These are phyloP conservation scores for Mortierella sp. DNA, from an alignment of 371 early-diverging fungal genomes.

Conservation along the genomic window DNA sequence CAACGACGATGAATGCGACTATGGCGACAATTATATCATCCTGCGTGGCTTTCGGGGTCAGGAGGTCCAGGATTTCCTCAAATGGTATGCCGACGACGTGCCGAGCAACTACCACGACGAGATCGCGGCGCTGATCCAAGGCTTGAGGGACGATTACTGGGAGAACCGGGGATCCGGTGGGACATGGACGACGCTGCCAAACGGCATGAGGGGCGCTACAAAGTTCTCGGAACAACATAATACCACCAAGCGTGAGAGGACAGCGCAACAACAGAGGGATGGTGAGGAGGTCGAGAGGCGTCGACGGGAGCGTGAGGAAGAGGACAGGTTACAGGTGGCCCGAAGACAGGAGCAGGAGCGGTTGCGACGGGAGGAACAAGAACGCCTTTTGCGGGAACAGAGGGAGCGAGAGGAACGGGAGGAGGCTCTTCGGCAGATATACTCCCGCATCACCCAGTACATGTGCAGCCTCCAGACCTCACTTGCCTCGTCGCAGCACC, in stretches of 20 bases:
- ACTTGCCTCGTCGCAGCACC: neutral
- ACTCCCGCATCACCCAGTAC: neutral
- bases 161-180: neutral
- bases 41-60: neutral
- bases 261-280: neutral
- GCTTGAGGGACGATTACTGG: conserved; percentile 1
- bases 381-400: neutral
- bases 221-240: neutral
- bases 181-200: neutral
- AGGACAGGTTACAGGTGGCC: neutral
- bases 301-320: neutral
- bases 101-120: conserved; percentile 5
- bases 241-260: neutral
- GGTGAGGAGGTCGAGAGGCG: neutral
- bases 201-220: neutral
- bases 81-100: neutral
- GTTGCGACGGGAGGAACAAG: neutral
- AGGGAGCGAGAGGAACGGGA: neutral
- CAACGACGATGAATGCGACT: neutral
- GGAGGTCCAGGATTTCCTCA: neutral
- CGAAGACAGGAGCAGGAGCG: neutral
- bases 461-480: neutral
- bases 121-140: neutral
- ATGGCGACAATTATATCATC: neutral
- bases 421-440: neutral